Conservation (phyloP, 805 yeast genomes). For the Sungouiella blattae region DNA sequence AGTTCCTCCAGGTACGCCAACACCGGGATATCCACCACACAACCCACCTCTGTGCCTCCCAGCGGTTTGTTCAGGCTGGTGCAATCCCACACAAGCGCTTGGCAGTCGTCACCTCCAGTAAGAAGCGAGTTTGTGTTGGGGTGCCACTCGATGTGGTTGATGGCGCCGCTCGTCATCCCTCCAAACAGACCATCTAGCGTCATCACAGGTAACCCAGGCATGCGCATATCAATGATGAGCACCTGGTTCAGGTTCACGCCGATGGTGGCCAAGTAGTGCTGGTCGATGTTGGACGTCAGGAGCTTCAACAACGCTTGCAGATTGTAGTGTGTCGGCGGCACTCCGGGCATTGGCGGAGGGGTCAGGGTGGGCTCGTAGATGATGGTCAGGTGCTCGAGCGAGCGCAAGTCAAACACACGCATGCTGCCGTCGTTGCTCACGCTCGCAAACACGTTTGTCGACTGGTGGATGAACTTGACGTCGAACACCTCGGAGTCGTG, state of each 20-base stretch:
- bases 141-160: slow-evolving; percentile 82
- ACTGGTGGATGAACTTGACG: slow-evolving; percentile 74
- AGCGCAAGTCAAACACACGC: slow-evolving; percentile 84
- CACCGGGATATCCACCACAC: slow-evolving; percentile 31
- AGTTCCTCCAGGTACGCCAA: slow-evolving; percentile 57
- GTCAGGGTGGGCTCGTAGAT: slow-evolving; percentile 68
- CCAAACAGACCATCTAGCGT: slow-evolving; percentile 55
- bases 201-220: slow-evolving; percentile 80
- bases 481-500: slow-evolving; percentile 95
- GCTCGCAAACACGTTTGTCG: slow-evolving; percentile 77
- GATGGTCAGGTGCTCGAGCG: slow-evolving; percentile 90
- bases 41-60: slow-evolving; percentile 19
- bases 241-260: slow-evolving; percentile 67
- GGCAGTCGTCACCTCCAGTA: slow-evolving; percentile 72
- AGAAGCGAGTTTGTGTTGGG: slow-evolving; percentile 63
- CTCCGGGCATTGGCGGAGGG: neutral
- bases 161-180: slow-evolving; percentile 52
- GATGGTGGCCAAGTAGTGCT: slow-evolving; percentile 79
- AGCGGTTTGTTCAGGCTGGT: slow-evolving; percentile 2
- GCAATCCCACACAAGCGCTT: slow-evolving; percentile 67
- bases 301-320: slow-evolving; percentile 67
- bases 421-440: slow-evolving; percentile 96
- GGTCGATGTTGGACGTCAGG: slow-evolving; percentile 75
- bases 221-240: slow-evolving; percentile 75
- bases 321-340: slow-evolving; percentile 14